Evolutionary conservation across 208 protist genomes (phyloP).

Genomic region (Phytomonas francai): DNA sequence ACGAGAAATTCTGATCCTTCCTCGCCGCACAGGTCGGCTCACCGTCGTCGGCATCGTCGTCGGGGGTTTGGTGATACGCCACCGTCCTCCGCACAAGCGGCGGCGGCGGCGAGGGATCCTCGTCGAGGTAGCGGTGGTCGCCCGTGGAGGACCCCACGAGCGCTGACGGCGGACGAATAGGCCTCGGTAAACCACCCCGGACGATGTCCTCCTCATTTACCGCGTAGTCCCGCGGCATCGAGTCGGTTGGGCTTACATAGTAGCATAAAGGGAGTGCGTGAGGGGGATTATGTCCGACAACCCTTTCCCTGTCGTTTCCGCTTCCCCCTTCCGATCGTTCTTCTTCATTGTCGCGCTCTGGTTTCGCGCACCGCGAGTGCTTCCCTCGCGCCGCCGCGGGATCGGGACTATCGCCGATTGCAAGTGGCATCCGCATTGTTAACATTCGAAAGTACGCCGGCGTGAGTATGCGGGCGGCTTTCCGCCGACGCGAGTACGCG

Average conservation of each 20-base stretch:
- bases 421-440: neutral
- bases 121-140: neutral
- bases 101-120: neutral
- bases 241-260: neutral
- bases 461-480: neutral
- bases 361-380: neutral
- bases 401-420: slow-evolving; percentile 2
- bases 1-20: neutral
- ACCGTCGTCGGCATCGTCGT: neutral
- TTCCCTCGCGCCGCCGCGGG: neutral
- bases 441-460: slow-evolving; percentile 6
- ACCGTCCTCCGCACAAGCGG: neutral
- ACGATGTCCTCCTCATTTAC: neutral
- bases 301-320: slow-evolving; percentile 9
- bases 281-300: slow-evolving; percentile 22
- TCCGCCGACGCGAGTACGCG: neutral
- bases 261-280: slow-evolving; percentile 25
- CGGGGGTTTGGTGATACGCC: neutral
- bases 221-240: neutral
- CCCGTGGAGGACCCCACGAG: neutral
- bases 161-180: neutral
- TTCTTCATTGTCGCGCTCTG: neutral
- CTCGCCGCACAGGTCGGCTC: slow-evolving; percentile 1
- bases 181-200: neutral
- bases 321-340: neutral